Base-by-base conservation (phyloP, 495 filamentous ascomycete genomes). In the Neurospora sp. region DNA sequence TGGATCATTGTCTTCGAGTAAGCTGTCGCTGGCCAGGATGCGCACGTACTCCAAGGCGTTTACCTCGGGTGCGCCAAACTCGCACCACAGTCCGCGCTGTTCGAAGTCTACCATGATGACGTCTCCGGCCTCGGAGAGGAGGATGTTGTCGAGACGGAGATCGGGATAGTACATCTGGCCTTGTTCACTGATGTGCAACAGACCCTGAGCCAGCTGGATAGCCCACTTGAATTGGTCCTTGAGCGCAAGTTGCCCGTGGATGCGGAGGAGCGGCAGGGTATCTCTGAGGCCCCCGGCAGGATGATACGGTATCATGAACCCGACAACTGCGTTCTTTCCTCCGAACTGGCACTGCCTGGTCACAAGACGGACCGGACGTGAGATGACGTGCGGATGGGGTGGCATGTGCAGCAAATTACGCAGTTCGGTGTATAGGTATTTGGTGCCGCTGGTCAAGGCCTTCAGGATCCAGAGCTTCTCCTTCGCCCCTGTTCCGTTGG, bases 81-180 rank as follows among this genome's bases (percentile, higher is more conserved):
- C 82, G 78, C 82, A 84, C 84, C 83, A 87, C 14, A 86, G 83
- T 6, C 84, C 84, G 44, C 85, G 81, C 75, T 87, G 85, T 73
- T 87, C 85, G 69, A 87, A 86, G 72, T 87, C 85, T 12, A 86
- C 80, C 82, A 87, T 83, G 72, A 87, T 73, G 7, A 84, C 70
- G 41, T 84, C 82, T 1, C 74, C 79, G 0, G 71, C 61, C 5
- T 81, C 78, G 1, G 84, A 83, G 5, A 85, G 73, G 9, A 87
- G 80, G 22, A 87, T 77, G 74, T 87, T 87, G 70, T 87, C 85
- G 1, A 85, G 81, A 8, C 84, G 81, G 16, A 87, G 78, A 72
- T 87, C 85, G 11, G 85, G 85, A 53, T 87, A 87, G 73, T 83
- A 87, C 66, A 82, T 82, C 38, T 61, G 73, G 18, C 79, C 79